Conservation (phyloP, 2,329 filamentous ascomycete genomes). For the Cladophialophora yegresii region DNA sequence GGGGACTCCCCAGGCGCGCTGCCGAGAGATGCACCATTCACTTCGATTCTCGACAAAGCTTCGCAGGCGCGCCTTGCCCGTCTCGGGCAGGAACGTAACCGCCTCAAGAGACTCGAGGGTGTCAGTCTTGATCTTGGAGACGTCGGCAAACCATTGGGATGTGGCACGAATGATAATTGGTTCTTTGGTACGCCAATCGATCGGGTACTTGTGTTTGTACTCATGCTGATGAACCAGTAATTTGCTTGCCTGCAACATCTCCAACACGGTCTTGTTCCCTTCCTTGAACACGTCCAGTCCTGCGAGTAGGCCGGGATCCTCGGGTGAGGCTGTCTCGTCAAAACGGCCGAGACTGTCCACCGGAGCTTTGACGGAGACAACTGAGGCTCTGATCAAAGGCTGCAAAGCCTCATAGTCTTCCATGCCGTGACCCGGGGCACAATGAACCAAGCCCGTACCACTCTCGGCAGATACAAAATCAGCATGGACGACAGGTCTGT, state of each 20-base stretch:
- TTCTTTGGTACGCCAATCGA: conserved; percentile 94
- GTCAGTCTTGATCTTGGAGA: conserved; percentile 74
- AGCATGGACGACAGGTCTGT: conserved; percentile 75
- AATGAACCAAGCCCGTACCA: conserved; percentile 93
- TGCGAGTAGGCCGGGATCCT: conserved; percentile 65
- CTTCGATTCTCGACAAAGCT: conserved; percentile 84
- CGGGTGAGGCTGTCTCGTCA: conserved; percentile 75
- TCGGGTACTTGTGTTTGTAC: conserved; percentile 90
- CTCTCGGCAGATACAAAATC: conserved; percentile 87
- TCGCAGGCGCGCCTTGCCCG: conserved; percentile 71
- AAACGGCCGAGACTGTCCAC: conserved; percentile 81
- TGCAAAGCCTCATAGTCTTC: conserved; percentile 83
- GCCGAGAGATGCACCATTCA: conserved; percentile 97
- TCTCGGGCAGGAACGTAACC: conserved; percentile 77
- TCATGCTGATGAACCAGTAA: conserved; percentile 69
- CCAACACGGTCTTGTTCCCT: conserved; percentile 69
- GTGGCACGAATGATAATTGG: conserved; percentile 90
- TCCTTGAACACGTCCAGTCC: conserved; percentile 72
- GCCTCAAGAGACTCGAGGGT: conserved; percentile 69
- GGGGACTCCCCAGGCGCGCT: conserved; percentile 93
- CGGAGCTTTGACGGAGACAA: conserved; percentile 58
- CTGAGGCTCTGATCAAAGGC: conserved; percentile 28
- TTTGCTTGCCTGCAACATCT: conserved; percentile 62
- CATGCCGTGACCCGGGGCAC: conserved; percentile 92
- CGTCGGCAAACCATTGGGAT: conserved; percentile 96